Conservation (phyloP, 768 basidiomycete species). For the Trametes coccinea region DNA sequence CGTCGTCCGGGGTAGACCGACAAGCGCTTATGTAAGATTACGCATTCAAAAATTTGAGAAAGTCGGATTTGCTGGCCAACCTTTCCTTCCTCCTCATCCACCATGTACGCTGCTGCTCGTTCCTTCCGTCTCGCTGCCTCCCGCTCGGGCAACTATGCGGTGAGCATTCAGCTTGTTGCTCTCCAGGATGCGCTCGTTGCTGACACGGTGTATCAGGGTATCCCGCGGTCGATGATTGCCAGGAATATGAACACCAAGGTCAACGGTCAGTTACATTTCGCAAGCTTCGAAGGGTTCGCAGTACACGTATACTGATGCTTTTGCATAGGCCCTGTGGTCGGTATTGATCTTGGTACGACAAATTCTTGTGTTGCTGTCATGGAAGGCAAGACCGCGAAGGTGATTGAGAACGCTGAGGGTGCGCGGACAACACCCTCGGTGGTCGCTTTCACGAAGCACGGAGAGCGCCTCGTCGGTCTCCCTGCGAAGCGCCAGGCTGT, state of each 20-base stretch:
- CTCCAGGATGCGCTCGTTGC: not conserved
- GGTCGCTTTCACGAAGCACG: constrained; percentile 98
- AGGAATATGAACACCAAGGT: constrained; percentile 97
- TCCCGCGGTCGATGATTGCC: constrained; percentile 74
- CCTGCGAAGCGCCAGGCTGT: constrained; percentile 98
- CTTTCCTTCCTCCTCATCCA: constrained; percentile 47
- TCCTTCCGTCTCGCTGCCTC: constrained; percentile 58
- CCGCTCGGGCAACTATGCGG: constrained; percentile 66
- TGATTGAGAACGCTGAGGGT: constrained; percentile 98
- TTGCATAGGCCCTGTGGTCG: constrained; percentile 76
- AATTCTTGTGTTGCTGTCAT: constrained; percentile 92
- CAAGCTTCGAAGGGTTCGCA: not conserved
- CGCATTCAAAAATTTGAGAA: constrained; percentile 27
- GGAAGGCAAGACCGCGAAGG: constrained; percentile 93
- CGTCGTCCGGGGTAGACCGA: constrained; percentile 17
- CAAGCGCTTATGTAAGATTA: constrained; percentile 23
- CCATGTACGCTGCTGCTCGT: constrained; percentile 74
- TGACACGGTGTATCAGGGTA: constrained; percentile 43
- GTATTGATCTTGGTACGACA: constrained; percentile 95
- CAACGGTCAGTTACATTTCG: constrained; percentile 54
- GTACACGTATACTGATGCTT: constrained; percentile 2
- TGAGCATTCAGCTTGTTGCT: constrained; percentile 30
- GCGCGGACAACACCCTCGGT: constrained; percentile 97
- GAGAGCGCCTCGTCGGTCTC: constrained; percentile 93
- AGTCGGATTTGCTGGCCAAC: constrained; percentile 21